Base-by-base conservation (phyloP, 352 stramenopile genomes). In the Globisporangium cystogenes region DNA sequence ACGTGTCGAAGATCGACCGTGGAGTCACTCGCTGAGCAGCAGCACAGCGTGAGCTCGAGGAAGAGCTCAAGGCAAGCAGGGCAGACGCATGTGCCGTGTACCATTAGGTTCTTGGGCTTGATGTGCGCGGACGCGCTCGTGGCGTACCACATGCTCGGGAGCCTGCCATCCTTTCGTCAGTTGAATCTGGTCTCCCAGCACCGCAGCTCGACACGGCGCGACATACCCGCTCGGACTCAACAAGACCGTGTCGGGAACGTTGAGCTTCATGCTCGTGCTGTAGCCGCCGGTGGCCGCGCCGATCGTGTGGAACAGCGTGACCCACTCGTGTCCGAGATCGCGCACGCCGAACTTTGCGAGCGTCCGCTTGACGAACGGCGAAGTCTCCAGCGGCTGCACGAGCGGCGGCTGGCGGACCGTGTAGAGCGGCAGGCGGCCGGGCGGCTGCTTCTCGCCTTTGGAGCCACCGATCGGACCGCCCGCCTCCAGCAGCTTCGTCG, bases 61-160 rank as follows among this genome's bases (percentile, higher is more conserved):
- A 7, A 2, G 14, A 11, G n/a, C n/a, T n/a, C 14, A 6, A 47
- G 42, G 1, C 4, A 14, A 12, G 27, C 7, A 23, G 24, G 7
- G 20, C 7, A 54, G 33, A 47, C 48, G 16, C 56, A 21, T 2
- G 21, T 27, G 3, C 11, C 16, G 26, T 29, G 18, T 31, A 84
- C 76, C 65, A 59, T 66, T 8, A 80, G 31, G 39, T 70, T 63
- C 33, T 55, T 62, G 0, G 65, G 41, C 60, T 78, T 83, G 37
- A 85, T 55, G 36, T 70, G 55, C 20, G 59, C 67, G 15, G 74
- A 72, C 14, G 74, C 66, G 8, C 67, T 68, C 1, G 74, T 87
- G 37, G 62, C 55, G 55, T 84, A 87, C 76, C 76, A 87, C 20
- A 87, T 51, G 42, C 68, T 82, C 2, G 76, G 74, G 33, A 82